phyloP scores from a whole-genome alignment of 768 basidiomycete genomes.

The Podaxis sp. region DNA sequence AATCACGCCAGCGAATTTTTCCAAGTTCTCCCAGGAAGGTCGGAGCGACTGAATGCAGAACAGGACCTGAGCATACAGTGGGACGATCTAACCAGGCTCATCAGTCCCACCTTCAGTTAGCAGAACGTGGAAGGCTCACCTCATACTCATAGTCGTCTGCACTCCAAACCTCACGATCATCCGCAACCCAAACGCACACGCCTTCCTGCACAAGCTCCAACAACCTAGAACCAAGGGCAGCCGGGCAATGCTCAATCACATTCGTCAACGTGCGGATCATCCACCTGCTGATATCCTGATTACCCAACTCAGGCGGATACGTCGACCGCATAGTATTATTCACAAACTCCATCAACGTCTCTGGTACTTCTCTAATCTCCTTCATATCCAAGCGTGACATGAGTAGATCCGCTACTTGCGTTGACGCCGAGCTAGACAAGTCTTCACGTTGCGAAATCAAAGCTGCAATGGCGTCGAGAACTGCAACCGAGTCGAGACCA shows the following conservation, averaged over 20 bases:
- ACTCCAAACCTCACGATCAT: conserved; percentile 47
- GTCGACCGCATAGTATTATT: conserved; percentile 54
- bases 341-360: conserved; percentile 50
- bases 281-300: conserved; percentile 56
- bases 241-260: conserved; percentile 53
- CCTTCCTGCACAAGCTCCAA: conserved; percentile 52
- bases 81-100: conserved; percentile 40
- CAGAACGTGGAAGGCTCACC: conserved; percentile 29
- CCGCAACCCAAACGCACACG: conserved; percentile 57
- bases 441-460: conserved; percentile 36
- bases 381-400: conserved; percentile 48
- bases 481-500: conserved; percentile 44
- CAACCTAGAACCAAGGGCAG: conserved; percentile 37
- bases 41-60: conserved; percentile 47
- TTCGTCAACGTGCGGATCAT: conserved; percentile 51
- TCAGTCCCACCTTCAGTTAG: neutral
- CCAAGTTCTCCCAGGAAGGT: conserved; percentile 32
- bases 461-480: conserved; percentile 55
- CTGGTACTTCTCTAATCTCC: conserved; percentile 50
- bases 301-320: conserved; percentile 62
- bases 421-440: conserved; percentile 28
- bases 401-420: conserved; percentile 59
- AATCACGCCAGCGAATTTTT: conserved; percentile 45
- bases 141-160: conserved; percentile 55
- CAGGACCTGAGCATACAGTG: conserved; percentile 59